phyloP scores from a whole-genome alignment of 148 eudicot genomes.

The Persicaria maculosa region DNA sequence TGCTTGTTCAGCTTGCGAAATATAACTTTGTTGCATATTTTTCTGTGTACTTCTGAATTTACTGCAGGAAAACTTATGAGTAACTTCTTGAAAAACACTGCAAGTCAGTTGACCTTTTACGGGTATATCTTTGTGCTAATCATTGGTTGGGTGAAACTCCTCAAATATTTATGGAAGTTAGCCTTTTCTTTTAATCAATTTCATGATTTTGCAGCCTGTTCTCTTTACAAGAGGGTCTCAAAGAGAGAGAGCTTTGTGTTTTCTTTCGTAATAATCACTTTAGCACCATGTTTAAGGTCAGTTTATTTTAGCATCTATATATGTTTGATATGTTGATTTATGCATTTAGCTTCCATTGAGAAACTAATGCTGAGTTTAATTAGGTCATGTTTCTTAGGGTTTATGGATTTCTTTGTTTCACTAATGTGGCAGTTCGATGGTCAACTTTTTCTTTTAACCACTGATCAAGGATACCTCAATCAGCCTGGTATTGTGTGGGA shows the following conservation, averaged over 20 bases:
- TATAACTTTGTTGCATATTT: not conserved
- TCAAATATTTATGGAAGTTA: not conserved
- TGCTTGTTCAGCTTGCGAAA: not conserved
- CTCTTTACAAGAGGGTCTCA: slow-evolving; percentile 67
- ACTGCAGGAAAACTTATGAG: slow-evolving; percentile 61
- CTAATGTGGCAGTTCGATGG: slow-evolving; percentile 59
- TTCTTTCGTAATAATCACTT: slow-evolving; percentile 98
- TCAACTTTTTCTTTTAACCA: slow-evolving; percentile 69
- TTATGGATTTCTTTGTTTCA: slow-evolving; percentile 5
- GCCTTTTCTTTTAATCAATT: not conserved
- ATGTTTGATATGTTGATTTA: not conserved
- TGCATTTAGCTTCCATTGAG: not conserved
- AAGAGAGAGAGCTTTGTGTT: slow-evolving; percentile 85
- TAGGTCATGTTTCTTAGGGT: not conserved
- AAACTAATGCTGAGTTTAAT: not conserved
- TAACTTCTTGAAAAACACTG: slow-evolving; percentile 69
- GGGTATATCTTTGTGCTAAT: slow-evolving; percentile 42
- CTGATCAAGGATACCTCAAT: slow-evolving; percentile 88
- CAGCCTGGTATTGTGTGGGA: slow-evolving; percentile 98
- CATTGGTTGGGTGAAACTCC: not conserved
- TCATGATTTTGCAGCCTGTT: slow-evolving; percentile 55
- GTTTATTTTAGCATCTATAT: slow-evolving; percentile 3
- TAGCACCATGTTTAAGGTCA: slow-evolving; percentile 95
- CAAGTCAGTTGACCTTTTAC: slow-evolving; percentile 75
- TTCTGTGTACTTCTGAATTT: slow-evolving; percentile 11